Conservation (phyloP, 2,329 filamentous ascomycete genomes). For the Emergomyces orientalis region DNA sequence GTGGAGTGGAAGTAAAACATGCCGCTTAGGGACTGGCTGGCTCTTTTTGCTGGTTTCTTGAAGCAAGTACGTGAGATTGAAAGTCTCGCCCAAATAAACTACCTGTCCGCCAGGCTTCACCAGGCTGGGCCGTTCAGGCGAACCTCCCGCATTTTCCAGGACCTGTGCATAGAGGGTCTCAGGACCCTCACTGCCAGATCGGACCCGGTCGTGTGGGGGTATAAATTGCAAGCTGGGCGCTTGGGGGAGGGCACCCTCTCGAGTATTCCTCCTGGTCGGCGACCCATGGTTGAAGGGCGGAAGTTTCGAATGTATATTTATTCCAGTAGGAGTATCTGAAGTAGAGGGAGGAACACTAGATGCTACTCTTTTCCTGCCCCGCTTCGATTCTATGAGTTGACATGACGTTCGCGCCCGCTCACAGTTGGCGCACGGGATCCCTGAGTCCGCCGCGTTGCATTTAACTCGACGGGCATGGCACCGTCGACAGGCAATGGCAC, state of each 20-base stretch:
- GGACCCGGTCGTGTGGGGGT: neutral
- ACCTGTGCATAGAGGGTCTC: conserved; percentile 8
- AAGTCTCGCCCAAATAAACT: conserved; percentile 5
- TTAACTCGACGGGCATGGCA: conserved; percentile 4
- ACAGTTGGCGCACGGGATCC: conserved; percentile 5
- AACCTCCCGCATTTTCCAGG: conserved; percentile 3
- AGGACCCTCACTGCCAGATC: conserved; percentile 1
- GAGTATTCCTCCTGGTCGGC: neutral
- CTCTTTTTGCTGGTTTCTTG: conserved; percentile 2
- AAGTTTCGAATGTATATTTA: neutral
- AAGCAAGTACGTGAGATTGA: conserved; percentile 5
- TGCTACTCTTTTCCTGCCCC: conserved; percentile 1
- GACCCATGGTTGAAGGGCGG: neutral
- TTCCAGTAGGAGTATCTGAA: neutral
- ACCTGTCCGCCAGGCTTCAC: conserved; percentile 6
- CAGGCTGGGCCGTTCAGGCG: conserved; percentile 4
- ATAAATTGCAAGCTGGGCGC: neutral
- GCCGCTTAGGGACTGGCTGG: conserved; percentile 1
- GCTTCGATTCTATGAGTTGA: conserved; percentile 5
- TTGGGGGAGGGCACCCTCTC: neutral
- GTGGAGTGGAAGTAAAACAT: conserved; percentile 4
- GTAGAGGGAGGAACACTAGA: neutral
- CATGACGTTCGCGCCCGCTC: neutral
- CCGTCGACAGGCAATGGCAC: conserved; percentile 4
- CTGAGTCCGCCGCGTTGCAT: conserved; percentile 2